phyloP scores from a whole-genome alignment of 306 rosid species.

The Cucurbita maxima region DNA sequence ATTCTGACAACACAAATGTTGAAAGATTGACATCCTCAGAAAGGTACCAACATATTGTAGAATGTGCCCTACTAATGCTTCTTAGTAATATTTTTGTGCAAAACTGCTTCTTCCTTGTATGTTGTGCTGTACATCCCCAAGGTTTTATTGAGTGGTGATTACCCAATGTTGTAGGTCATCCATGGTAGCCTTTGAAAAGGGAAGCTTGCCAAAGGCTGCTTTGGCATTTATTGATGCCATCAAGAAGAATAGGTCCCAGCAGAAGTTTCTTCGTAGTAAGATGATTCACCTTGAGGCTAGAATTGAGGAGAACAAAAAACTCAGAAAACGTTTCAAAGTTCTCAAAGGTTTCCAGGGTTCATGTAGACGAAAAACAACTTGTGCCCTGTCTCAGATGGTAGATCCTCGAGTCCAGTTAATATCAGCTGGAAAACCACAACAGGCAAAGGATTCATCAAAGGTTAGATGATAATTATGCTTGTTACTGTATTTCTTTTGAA shows the following conservation, averaged over 20 bases:
- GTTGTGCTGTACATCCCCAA: slow-evolving; percentile 12
- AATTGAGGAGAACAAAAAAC: slow-evolving; percentile 55
- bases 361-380: slow-evolving; percentile 54
- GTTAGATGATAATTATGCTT: slow-evolving; percentile 23
- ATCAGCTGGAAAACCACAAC: slow-evolving; percentile 24
- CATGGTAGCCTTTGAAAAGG: slow-evolving; percentile 16
- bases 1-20: not conserved
- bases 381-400: slow-evolving; percentile 52
- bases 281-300: slow-evolving; percentile 56
- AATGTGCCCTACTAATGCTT: not conserved
- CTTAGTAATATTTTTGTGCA: slow-evolving; percentile 4
- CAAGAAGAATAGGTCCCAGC: slow-evolving; percentile 58
- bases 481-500: not conserved
- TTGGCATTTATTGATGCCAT: slow-evolving; percentile 54
- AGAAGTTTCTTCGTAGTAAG: slow-evolving; percentile 51
- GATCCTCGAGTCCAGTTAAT: slow-evolving; percentile 68
- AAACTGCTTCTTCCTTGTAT: not conserved
- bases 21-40: not conserved
- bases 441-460: slow-evolving; percentile 31
- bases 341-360: slow-evolving; percentile 63
- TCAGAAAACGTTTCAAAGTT: slow-evolving; percentile 47
- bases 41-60: not conserved
- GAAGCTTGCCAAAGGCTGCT: slow-evolving; percentile 52
- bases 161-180: slow-evolving; percentile 18
- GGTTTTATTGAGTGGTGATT: slow-evolving; percentile 11